These are phyloP conservation scores for Phytophthora sp. DNA, from an alignment of 352 stramenopile species.

Conservation along the genomic window DNA sequence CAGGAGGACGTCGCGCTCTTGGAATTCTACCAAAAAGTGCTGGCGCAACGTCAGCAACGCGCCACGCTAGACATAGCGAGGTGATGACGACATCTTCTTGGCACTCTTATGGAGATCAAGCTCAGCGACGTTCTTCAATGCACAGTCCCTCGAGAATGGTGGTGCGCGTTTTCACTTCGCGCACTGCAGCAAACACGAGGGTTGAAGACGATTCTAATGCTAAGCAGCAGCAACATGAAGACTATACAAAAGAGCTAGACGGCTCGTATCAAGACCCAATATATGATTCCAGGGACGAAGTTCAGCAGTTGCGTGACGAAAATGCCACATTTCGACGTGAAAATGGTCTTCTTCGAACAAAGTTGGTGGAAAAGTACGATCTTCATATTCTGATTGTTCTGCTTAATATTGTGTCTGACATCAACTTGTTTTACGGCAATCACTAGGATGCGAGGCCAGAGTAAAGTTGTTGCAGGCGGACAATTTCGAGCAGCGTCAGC, in stretches of 20 bases:
- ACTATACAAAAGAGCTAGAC: not conserved
- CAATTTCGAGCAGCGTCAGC: slow-evolving; percentile 40
- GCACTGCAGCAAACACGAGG: not conserved
- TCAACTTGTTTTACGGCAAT: too few relatives aligned
- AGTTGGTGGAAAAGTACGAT: slow-evolving; percentile 44
- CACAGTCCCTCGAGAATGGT: not conserved
- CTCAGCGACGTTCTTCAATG: slow-evolving; percentile 17
- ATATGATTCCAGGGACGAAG: slow-evolving; percentile 10
- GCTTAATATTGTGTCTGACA: not conserved
- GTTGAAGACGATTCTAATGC: not conserved
- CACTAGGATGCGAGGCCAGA: slow-evolving; percentile 48
- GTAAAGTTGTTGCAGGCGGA: slow-evolving; percentile 42
- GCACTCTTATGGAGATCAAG: slow-evolving; percentile 5
- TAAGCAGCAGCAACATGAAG: slow-evolving; percentile 5
- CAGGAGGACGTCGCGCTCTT: slow-evolving; percentile 1
- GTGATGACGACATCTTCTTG: not conserved
- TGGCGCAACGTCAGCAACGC: slow-evolving; percentile 15
- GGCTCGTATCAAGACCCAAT: not conserved
- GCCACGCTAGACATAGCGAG: slow-evolving; percentile 7
- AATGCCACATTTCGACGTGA: slow-evolving; percentile 36
- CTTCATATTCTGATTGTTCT: not conserved
- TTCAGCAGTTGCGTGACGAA: slow-evolving; percentile 24
- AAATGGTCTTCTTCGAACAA: slow-evolving; percentile 31
- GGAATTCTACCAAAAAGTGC: slow-evolving; percentile 34
- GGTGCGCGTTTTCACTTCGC: slow-evolving; percentile 11